phyloP scores from a whole-genome alignment of 106 monocot genomes.

The Allium cepa region DNA sequence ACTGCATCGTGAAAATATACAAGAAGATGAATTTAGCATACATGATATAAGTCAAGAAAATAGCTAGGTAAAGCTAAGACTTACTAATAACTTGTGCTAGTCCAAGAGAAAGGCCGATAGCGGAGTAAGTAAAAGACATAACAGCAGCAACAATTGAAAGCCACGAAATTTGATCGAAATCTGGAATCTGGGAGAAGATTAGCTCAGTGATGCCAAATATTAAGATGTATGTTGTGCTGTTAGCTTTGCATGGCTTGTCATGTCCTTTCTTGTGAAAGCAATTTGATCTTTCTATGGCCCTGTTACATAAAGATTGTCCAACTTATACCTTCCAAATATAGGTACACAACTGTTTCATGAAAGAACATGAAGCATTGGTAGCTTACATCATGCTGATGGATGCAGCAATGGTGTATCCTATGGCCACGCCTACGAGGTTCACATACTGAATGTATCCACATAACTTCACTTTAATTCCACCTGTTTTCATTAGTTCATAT shows the following conservation, averaged over 20 bases:
- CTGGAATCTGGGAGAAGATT: conserved; percentile 32
- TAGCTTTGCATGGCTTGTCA: conserved; percentile 13
- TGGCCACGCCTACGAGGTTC: conserved; percentile 52
- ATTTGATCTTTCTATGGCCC: conserved; percentile 25
- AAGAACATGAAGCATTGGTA: not conserved
- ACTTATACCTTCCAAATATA: not conserved
- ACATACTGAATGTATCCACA: conserved; percentile 56
- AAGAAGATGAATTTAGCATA: not conserved
- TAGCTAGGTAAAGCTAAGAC: not conserved
- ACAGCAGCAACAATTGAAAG: conserved; percentile 41
- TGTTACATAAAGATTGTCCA: not conserved
- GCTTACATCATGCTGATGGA: conserved; percentile 73
- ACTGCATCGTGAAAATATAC: conserved; percentile 8
- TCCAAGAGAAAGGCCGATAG: conserved; percentile 37
- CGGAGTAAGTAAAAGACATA: conserved; percentile 48
- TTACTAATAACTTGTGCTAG: conserved; percentile 22
- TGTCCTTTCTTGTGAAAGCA: conserved; percentile 30
- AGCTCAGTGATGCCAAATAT: conserved; percentile 28
- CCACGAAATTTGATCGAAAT: conserved; percentile 43
- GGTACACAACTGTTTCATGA: not conserved
- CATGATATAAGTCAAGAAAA: not conserved
- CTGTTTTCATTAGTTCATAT: conserved; percentile 6
- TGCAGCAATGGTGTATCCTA: conserved; percentile 71
- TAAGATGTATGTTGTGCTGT: conserved; percentile 35
- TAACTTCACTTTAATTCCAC: conserved; percentile 47